Evolutionary conservation across 108 stramenopile species (phyloP), one percentile per base, ranked within the genome.

Genomic region (Skeletonema grethae): DNA sequence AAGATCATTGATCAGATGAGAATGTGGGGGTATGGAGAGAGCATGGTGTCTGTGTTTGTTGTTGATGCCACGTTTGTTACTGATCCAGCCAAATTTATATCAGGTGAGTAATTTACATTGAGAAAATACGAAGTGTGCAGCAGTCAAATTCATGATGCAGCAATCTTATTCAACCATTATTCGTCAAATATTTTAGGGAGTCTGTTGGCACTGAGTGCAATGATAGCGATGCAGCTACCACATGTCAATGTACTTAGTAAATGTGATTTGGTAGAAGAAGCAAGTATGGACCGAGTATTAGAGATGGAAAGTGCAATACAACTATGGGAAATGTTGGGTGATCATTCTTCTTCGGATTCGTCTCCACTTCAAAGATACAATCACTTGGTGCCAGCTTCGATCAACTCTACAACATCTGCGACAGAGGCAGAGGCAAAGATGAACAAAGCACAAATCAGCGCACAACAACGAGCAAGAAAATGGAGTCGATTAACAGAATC

Each of bases 191-290:
- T 43, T n/a, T 3, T n/a, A 43, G 41, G 41, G 9, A 73, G 81
- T 36, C 72, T 99, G 55, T 76, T 98, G 61, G 86, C 95, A 31
- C 83, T 99, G 58, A 84, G 86, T 61, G 95, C 97, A 66, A 99
- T 99, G 99, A 86, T 99, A 69, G 83, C 91, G 31, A 85, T 99
- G 67, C 96, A 98, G 65, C 70, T 97, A 18, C 97, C 99, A 7
- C 97, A 98, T 73, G 83, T 98, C 13, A 99, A 98, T 83, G 94
- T 99, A 18, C 70, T 99, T 61, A 92, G 91, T 57, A 99, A 98
- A 84, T 94, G 96, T 64, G 97, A 99, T 85, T 75, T 98, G 58
- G 85, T 97, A 12, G 79, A 91, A 45, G 84, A 95, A 72, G 82
- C 80, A 39, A 79, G 85, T 48, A 84, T 97, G 43, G 90, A 92